These are phyloP conservation scores for Euphrasia confusa DNA, from an alignment of 257 asterid species.

Conservation along the genomic window DNA sequence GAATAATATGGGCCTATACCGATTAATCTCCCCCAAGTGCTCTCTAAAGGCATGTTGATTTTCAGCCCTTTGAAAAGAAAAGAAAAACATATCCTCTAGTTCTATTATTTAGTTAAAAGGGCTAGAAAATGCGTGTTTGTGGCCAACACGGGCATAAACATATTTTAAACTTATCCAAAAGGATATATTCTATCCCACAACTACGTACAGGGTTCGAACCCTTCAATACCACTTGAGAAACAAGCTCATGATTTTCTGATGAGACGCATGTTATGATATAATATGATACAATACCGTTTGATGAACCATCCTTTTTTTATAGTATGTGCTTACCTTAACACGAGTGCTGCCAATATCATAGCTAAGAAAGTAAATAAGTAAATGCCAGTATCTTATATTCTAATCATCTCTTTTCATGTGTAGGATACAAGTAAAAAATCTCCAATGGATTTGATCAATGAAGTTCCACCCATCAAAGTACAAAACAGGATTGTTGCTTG, in stretches of 20 bases:
- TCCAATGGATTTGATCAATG: slow-evolving; percentile 95
- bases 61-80: too few relatives aligned
- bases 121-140: too few relatives aligned
- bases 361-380: background rate
- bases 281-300: background rate
- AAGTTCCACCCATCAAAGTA: slow-evolving; percentile 94
- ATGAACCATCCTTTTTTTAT: slow-evolving; percentile 3
- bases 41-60: too few relatives aligned
- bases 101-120: too few relatives aligned
- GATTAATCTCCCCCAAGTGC: too few relatives aligned
- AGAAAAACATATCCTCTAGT: too few relatives aligned
- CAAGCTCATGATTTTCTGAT: background rate
- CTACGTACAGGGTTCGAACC: too few relatives aligned
- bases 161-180: too few relatives aligned
- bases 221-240: background rate
- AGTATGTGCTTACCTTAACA: background rate
- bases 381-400: background rate
- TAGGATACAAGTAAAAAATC: slow-evolving; percentile 78
- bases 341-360: background rate
- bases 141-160: too few relatives aligned
- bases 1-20: too few relatives aligned
- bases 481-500: slow-evolving; percentile 78
- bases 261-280: background rate
- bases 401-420: slow-evolving; percentile 1
- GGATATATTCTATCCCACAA: too few relatives aligned